Conservation (phyloP, 2,329 filamentous ascomycete genomes). For the Ophiostoma fasciatum region DNA sequence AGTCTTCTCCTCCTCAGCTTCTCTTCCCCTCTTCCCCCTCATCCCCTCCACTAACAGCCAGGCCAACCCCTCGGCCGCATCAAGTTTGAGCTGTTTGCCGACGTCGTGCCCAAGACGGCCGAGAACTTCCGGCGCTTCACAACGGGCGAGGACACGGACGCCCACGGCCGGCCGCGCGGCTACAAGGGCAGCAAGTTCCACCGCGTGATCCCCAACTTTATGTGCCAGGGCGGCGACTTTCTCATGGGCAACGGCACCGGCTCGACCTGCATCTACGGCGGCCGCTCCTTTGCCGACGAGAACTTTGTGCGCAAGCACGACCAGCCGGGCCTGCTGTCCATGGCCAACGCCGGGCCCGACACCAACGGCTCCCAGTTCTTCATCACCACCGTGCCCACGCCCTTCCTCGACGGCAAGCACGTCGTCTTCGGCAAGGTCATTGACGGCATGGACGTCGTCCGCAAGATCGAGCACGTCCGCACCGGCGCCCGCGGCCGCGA, state of each 20-base stretch:
- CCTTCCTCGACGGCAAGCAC: conserved; percentile 84
- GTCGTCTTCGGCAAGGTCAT: conserved; percentile 88
- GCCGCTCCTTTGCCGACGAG: conserved; percentile 75
- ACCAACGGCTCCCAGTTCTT: conserved; percentile 97
- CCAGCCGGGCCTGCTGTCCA: conserved; percentile 65
- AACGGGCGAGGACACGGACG: conserved; percentile 78
- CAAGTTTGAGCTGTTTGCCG: conserved; percentile 79
- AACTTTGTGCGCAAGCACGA: conserved; percentile 75
- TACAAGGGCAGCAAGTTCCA: conserved; percentile 95
- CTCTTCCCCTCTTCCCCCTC: neutral
- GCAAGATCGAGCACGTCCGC: conserved; percentile 83
- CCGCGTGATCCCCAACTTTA: conserved; percentile 92
- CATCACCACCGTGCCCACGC: conserved; percentile 78
- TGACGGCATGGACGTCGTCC: conserved; percentile 79
- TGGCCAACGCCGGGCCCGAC: conserved; percentile 92
- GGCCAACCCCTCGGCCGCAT: conserved; percentile 77
- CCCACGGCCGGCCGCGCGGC: conserved; percentile 64
- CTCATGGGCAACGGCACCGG: conserved; percentile 80
- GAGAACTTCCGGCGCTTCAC: conserved; percentile 98
- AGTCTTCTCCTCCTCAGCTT: conserved; percentile 14
- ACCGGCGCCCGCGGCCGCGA: conserved; percentile 62
- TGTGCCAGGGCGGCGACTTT: conserved; percentile 96
- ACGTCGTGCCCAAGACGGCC: conserved; percentile 72
- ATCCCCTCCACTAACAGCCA: conserved; percentile 19
- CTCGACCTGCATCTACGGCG: conserved; percentile 75